These are phyloP conservation scores for Talinum fruticosum DNA, from an alignment of 148 eudicot species.

Conservation along the genomic window DNA sequence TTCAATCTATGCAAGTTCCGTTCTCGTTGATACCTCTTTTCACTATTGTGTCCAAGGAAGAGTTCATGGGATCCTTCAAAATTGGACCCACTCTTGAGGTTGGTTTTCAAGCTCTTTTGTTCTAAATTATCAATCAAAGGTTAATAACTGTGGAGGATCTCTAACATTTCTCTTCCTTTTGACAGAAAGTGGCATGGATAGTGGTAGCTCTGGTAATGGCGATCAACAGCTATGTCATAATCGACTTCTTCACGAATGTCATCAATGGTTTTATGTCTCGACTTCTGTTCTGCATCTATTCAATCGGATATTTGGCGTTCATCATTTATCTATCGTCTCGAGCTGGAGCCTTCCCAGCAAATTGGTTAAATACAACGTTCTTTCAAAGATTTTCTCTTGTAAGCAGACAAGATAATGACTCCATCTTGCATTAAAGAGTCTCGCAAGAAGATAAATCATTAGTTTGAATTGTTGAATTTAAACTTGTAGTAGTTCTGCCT, in stretches of 20 bases:
- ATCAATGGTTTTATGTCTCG: slow-evolving; percentile 47
- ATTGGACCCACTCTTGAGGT: slow-evolving; percentile 75
- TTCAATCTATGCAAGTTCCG: slow-evolving; percentile 91
- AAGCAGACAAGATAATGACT: not conserved
- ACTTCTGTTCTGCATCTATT: slow-evolving; percentile 28
- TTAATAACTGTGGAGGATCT: not conserved
- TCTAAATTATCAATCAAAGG: too few relatives aligned
- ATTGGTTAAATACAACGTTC: slow-evolving; percentile 20
- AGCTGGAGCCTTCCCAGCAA: slow-evolving; percentile 31
- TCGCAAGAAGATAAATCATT: not conserved
- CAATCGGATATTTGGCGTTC: slow-evolving; percentile 56
- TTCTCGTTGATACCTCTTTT: slow-evolving; percentile 86
- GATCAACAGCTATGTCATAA: slow-evolving; percentile 69
- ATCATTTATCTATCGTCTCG: slow-evolving; percentile 58
- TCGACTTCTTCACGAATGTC: slow-evolving; percentile 60
- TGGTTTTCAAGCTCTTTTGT: not conserved
- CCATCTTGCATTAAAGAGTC: not conserved
- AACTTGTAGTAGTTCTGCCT: not conserved
- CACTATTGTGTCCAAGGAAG: slow-evolving; percentile 67
- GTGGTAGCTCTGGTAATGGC: slow-evolving; percentile 68
- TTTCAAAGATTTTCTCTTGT: slow-evolving; percentile 12
- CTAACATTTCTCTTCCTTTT: not conserved
- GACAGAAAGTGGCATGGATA: slow-evolving; percentile 66
- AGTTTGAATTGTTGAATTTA: not conserved
- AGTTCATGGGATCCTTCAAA: slow-evolving; percentile 76